Evolutionary conservation across 2,329 filamentous ascomycete species (phyloP), one percentile per base, ranked within the genome.

Genomic region (Cryphonectria naterciae): DNA sequence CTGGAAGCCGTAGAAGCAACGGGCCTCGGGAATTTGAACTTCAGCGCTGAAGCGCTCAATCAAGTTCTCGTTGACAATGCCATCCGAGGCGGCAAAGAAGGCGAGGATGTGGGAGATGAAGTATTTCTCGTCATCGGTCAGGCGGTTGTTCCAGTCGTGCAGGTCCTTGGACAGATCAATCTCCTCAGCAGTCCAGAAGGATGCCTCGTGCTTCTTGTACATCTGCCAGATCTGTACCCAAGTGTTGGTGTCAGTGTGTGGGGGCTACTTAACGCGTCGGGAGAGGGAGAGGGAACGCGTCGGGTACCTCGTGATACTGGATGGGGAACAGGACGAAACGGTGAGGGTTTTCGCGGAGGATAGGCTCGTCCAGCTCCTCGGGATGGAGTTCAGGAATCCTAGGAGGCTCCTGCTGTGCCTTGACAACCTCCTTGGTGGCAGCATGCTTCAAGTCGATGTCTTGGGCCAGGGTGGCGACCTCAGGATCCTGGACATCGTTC

Each of bases 171-270:
- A 98, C 67, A 99, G 90, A 84, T 99, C 96, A 77, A 99, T 98
- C 87, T 99, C 96, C 83, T 99, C 96, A 67, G 96, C 96, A 58
- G 96, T 99, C 96, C 96, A 99, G 91, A 99, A 99, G 60, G 96
- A 98, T 68, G 96, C 96, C 83, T 99, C 95, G 76, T 95, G 95
- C 87, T 98, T 98, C 91, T 99, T 99, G 90, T 99, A 99, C 95
- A 98, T 98, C 84, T 98, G 95, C 96, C 96, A 99, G 83, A 98
- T 97, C 95, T 98, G 77, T 80, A 75, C 73, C 68, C 65, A 72
- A 11, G 67, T 73, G 67, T 74, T 73, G 70, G 73, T 70, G 80
- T 88, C 80, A 87, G 83, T 77, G 71, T 74, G 73, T 73, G 73
- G 77, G 77, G 76, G 76, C 68, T 87, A 91, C 87, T 92, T 87